Percentiles rank a stretch among this genome's conserved stretches.
Evolutionary conservation across 2,329 filamentous ascomycete species (phyloP).

Genomic region (Polychaeton citri): DNA sequence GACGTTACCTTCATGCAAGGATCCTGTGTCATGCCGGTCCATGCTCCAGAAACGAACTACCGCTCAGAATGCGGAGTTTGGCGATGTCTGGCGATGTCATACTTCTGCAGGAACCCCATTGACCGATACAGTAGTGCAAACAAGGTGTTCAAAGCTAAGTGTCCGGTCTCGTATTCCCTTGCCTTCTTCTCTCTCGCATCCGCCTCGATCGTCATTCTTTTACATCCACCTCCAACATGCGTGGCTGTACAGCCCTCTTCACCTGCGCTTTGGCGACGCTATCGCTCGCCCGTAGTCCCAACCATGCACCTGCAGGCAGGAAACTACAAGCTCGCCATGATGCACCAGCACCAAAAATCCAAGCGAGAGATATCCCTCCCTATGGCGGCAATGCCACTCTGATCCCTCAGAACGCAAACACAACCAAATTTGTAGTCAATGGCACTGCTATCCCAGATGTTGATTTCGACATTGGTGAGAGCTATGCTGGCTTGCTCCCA

Average conservation of each 20-base stretch:
- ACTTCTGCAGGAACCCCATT: too few species aligned
- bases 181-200: too few species aligned
- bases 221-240: too few species aligned
- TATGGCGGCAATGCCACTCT: constrained; percentile 15
- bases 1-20: neutral
- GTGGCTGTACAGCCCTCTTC: neutral
- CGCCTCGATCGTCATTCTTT: too few species aligned
- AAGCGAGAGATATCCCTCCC: constrained; percentile 4
- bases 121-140: too few species aligned
- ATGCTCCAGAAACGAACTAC: neutral
- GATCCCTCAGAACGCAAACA: constrained; percentile 29
- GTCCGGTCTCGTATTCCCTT: too few species aligned
- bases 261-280: constrained; percentile 5
- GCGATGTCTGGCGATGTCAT: neutral
- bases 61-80: neutral
- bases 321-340: constrained; percentile 9
- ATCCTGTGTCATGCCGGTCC: neutral
- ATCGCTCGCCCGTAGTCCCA: constrained; percentile 8
- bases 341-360: constrained; percentile 1
- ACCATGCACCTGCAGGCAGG: constrained; percentile 8
- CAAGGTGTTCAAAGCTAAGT: too few species aligned
- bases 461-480: constrained; percentile 32
- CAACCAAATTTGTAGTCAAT: constrained; percentile 21
- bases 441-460: constrained; percentile 22
- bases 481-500: constrained; percentile 36